These are phyloP conservation scores for Malus sylvestris DNA, from an alignment of 306 rosid genomes.

Conservation along the genomic window DNA sequence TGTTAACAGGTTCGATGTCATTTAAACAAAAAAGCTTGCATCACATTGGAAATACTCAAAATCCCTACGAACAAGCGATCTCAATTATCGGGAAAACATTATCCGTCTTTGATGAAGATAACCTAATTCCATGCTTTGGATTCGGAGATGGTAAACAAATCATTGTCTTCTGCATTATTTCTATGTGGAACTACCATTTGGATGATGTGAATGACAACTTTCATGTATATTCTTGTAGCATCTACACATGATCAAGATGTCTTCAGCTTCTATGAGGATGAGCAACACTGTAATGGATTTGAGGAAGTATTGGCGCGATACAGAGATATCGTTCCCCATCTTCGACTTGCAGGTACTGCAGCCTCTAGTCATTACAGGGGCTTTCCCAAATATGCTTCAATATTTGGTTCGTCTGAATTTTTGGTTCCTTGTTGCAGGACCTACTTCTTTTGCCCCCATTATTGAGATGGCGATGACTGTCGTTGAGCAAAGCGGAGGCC, in stretches of 20 bases:
- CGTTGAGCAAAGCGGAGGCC: slow-evolving; percentile 86
- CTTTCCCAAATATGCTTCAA: neutral
- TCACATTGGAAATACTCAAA: slow-evolving; percentile 55
- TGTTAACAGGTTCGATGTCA: slow-evolving; percentile 57
- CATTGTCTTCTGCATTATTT: neutral
- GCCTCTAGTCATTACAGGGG: neutral
- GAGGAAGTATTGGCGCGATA: slow-evolving; percentile 67
- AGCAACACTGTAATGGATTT: slow-evolving; percentile 58
- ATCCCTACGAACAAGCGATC: slow-evolving; percentile 86
- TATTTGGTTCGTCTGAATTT: neutral
- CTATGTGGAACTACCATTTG: neutral
- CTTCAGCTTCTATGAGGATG: slow-evolving; percentile 60
- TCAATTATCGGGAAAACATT: slow-evolving; percentile 76
- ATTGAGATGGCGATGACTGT: slow-evolving; percentile 85
- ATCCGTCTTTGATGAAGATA: slow-evolving; percentile 72
- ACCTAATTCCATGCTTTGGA: slow-evolving; percentile 86
- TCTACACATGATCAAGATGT: slow-evolving; percentile 80
- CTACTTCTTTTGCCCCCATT: slow-evolving; percentile 88
- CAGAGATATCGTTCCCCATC: slow-evolving; percentile 64
- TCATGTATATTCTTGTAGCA: slow-evolving; percentile 30
- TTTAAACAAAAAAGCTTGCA: slow-evolving; percentile 79
- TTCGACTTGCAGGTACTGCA: slow-evolving; percentile 65
- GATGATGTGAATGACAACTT: neutral
- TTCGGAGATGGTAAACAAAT: slow-evolving; percentile 75
- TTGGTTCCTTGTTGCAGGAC: slow-evolving; percentile 42